These are phyloP conservation scores for Actinidia polygama DNA, from an alignment of 179 eudicot genomes.

Conservation along the genomic window DNA sequence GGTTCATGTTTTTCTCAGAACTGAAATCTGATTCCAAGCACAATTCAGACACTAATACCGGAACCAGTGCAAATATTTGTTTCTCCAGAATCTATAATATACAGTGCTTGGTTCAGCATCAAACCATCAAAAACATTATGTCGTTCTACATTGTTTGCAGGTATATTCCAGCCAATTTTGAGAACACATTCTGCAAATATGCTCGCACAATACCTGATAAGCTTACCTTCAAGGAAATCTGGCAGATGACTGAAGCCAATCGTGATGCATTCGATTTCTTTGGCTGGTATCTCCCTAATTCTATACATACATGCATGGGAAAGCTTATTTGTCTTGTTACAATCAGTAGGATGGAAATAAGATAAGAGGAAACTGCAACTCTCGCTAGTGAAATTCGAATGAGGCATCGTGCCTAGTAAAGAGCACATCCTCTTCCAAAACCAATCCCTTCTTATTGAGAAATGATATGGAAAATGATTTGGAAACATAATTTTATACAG, in stretches of 20 bases:
- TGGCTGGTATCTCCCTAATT: conserved; percentile 56
- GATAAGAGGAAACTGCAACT: no score
- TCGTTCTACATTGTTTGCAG: conserved; percentile 31
- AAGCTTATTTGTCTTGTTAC: no score
- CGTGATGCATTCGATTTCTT: conserved; percentile 58
- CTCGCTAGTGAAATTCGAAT: no score
- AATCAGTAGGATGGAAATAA: no score
- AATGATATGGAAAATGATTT: no score
- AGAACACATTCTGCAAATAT: conserved; percentile 76
- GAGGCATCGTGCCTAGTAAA: no score
- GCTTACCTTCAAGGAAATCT: conserved; percentile 52
- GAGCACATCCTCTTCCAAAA: no score
- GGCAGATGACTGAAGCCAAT: conserved; percentile 67
- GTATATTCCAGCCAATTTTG: conserved; percentile 59
- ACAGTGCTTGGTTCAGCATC: no score
- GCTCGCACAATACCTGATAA: conserved; percentile 56
- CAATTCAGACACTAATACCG: background rate
- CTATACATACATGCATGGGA: background rate
- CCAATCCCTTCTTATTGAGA: no score
- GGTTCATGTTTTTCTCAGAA: background rate
- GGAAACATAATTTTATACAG: no score
- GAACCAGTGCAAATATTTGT: background rate
- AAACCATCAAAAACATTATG: background rate
- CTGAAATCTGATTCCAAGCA: background rate
- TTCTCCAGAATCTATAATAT: no score